Percentiles rank a stretch among this genome's conserved stretches.
These are phyloP conservation scores for Verticillium zaregamsianum DNA, from an alignment of 2,329 filamentous ascomycete species.

Conservation along the genomic window DNA sequence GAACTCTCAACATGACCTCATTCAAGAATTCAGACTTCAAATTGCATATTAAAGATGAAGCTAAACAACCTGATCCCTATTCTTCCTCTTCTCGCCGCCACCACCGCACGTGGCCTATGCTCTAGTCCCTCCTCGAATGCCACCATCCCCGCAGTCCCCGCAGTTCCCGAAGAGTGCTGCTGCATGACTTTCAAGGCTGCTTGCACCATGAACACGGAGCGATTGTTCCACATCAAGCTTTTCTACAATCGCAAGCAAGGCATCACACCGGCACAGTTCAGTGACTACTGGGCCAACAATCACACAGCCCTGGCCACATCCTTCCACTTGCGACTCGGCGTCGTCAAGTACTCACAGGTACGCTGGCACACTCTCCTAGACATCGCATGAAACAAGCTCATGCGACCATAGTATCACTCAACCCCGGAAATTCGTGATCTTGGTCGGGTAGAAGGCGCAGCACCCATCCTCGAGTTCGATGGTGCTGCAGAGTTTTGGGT, in stretches of 20 bases:
- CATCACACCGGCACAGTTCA: conserved; percentile 6
- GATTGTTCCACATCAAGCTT: conserved; percentile 10
- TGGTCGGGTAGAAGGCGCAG: conserved; percentile 4
- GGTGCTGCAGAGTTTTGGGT: conserved; percentile 14
- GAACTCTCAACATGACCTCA: no score
- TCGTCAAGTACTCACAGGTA: conserved; percentile 5
- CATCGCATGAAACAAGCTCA: not conserved
- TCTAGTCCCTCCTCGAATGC: not conserved
- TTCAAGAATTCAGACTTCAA: no score
- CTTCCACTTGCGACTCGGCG: conserved; percentile 6
- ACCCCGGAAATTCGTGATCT: conserved; percentile 5
- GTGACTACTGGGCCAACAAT: conserved; percentile 6
- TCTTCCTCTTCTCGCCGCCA: not conserved
- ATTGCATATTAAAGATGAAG: not conserved
- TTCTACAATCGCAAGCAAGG: conserved; percentile 10
- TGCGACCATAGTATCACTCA: conserved; percentile 1
- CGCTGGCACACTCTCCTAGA: not conserved
- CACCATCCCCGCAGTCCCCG: not conserved
- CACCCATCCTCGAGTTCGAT: conserved; percentile 11
- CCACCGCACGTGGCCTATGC: not conserved
- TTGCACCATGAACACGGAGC: conserved; percentile 13
- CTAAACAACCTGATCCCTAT: not conserved
- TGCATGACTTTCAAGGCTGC: conserved; percentile 13
- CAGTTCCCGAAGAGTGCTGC: conserved; percentile 7
- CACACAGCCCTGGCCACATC: conserved; percentile 3